Conservation (phyloP, 78 protist genomes). For the Isochrysis galbana region DNA sequence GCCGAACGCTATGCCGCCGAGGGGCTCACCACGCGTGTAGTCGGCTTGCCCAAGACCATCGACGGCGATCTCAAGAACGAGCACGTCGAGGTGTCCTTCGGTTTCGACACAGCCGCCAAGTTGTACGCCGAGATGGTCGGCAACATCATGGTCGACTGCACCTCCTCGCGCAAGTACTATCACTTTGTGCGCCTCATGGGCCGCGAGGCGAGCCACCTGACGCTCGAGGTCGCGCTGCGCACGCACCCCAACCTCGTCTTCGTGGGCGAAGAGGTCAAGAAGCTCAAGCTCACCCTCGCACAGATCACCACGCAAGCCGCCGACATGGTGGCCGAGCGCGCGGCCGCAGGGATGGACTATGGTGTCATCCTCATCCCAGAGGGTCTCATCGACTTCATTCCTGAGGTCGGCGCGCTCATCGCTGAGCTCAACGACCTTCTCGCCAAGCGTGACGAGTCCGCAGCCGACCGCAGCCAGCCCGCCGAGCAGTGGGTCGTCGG, state of each 20-base stretch:
- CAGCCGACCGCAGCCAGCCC: not conserved
- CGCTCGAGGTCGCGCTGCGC: slow-evolving; percentile 64
- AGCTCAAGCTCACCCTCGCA: slow-evolving; percentile 15
- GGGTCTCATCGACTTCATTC: slow-evolving; percentile 51
- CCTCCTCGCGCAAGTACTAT: slow-evolving; percentile 44
- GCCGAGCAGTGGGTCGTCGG: not conserved
- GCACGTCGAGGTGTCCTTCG: slow-evolving; percentile 68
- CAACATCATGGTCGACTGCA: slow-evolving; percentile 51
- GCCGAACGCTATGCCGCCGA: slow-evolving; percentile 57
- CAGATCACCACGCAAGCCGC: not conserved
- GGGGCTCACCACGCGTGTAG: slow-evolving; percentile 16
- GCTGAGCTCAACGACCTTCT: not conserved
- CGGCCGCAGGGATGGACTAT: slow-evolving; percentile 35
- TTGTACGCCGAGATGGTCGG: slow-evolving; percentile 58
- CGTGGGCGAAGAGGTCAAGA: slow-evolving; percentile 59
- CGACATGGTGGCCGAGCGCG: slow-evolving; percentile 41
- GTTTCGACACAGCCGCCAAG: slow-evolving; percentile 64
- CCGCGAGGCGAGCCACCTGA: slow-evolving; percentile 66
- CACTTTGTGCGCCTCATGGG: slow-evolving; percentile 78
- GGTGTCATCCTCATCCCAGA: slow-evolving; percentile 58
- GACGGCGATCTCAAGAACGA: slow-evolving; percentile 66
- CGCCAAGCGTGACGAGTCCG: not conserved
- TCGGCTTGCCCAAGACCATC: slow-evolving; percentile 79
- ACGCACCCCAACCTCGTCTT: slow-evolving; percentile 55
- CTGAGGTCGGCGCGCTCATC: slow-evolving; percentile 14